Evolutionary conservation across 805 yeast genomes (phyloP), one percentile per base, ranked within the genome.

Genomic region (Candida gorgasii): DNA sequence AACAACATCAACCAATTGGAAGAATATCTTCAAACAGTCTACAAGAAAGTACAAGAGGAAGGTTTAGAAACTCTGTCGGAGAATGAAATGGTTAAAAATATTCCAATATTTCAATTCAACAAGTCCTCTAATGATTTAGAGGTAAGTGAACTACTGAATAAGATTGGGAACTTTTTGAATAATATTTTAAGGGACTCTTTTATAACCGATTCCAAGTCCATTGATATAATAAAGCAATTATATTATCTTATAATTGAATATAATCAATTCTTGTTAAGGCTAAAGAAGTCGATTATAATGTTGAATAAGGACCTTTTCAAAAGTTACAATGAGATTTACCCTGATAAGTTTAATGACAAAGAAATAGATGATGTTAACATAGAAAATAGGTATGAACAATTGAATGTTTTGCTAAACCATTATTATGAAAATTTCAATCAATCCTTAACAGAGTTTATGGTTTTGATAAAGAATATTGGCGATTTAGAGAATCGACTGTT

Each of bases 161-260:
- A 49, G 24, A 39, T 85, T 42, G 78, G 81, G 33, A 67, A 73
- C 7, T 82, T 76, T 52, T 64, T 87, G 46, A 85, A 82, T 55
- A 76, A 82, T 2, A 71, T 82, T 15, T 59, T 88, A 49, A 75
- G 79, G 48, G 86, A 83, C 49, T 79, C 89, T 8, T 71, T 86
- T 57, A 67, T 86, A 41, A 82, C 90, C 1, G 78, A 80, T 43
- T 72, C 77, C 14, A 71, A 69, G 36, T 59, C 84, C 39, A 65
- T 84, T 33, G 68, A 71, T 36, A 61, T 72, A 12, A 52, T 78
- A 34, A 70, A 74, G 48, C 62, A 61, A 38, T 52, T 81, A 43
- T 62, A 80, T 44, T 70, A 73, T 31, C 62, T 78, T 36, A 65
- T 79, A 22, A 60, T 75, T 13, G 71, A 69, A 48, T 79, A 62